Conservation (phyloP, 441 rosid species). For the Gossypium laxum region DNA sequence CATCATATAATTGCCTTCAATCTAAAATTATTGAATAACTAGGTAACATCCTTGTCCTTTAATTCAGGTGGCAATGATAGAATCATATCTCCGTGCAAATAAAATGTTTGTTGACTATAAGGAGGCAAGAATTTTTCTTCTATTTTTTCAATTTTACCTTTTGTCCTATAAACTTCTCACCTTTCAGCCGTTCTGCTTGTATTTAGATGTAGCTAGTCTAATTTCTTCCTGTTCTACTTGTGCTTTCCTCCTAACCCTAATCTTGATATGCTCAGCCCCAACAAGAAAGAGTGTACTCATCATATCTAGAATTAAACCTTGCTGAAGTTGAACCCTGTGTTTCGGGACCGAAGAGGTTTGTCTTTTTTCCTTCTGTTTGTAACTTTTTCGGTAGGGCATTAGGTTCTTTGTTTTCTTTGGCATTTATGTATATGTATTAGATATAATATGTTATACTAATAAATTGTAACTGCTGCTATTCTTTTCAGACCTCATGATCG, state of each 20-base stretch:
- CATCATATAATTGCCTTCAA: background rate
- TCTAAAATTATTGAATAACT: conserved; percentile 14
- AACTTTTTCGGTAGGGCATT: background rate
- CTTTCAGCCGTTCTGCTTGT: background rate
- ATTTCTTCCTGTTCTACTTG: background rate
- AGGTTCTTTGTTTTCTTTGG: background rate
- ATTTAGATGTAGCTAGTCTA: background rate
- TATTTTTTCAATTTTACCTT: background rate
- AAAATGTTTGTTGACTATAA: conserved; percentile 84
- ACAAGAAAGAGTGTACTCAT: conserved; percentile 78
- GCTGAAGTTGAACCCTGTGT: conserved; percentile 82
- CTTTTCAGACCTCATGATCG: conserved; percentile 87
- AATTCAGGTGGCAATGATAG: conserved; percentile 77
- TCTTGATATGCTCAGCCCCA: conserved; percentile 57
- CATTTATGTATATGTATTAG: background rate
- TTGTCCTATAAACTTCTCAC: background rate
- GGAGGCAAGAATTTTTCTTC: conserved; percentile 41
- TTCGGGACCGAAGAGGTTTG: conserved; percentile 89
- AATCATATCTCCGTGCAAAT: conserved; percentile 91
- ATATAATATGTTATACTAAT: background rate
- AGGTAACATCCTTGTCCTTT: conserved; percentile 15
- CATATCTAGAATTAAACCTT: conserved; percentile 70
- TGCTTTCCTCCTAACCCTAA: background rate
- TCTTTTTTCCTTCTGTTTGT: background rate
- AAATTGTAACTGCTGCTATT: conserved; percentile 2